Percentiles rank a stretch among this genome's conserved stretches.
These are phyloP conservation scores for Royoungia palumana DNA, from an alignment of 768 basidiomycete species.

Conservation along the genomic window DNA sequence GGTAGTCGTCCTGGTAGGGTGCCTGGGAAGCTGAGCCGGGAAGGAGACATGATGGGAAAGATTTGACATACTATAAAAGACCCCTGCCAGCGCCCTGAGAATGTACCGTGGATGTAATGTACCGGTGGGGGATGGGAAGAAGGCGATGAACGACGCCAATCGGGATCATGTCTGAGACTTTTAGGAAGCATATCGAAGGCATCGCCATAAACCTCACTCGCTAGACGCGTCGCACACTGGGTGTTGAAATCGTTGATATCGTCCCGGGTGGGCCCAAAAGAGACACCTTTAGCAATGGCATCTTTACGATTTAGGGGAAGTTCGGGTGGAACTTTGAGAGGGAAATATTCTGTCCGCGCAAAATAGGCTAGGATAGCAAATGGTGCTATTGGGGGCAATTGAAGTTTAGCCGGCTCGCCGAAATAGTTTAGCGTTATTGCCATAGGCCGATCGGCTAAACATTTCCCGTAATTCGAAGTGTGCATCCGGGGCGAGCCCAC, in stretches of 20 bases:
- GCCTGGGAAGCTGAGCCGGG: conserved; percentile 29
- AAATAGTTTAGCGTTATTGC: conserved; percentile 41
- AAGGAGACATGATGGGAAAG: neutral
- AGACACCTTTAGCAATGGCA: conserved; percentile 27
- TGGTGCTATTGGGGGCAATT: conserved; percentile 42
- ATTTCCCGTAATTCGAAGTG: conserved; percentile 24
- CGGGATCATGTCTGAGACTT: conserved; percentile 32
- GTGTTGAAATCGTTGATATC: conserved; percentile 44
- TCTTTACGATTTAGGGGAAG: conserved; percentile 35
- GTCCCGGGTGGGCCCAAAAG: conserved; percentile 42
- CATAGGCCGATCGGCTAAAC: conserved; percentile 30
- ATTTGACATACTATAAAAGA: conserved; percentile 42
- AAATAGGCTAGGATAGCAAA: conserved; percentile 51
- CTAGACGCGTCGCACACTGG: conserved; percentile 41
- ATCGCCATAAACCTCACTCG: conserved; percentile 20
- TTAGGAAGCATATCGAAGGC: conserved; percentile 18
- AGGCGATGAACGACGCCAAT: conserved; percentile 25
- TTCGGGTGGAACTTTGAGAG: conserved; percentile 39
- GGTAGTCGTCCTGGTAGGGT: conserved; percentile 38
- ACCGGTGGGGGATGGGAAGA: conserved; percentile 1
- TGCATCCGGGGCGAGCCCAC: conserved; percentile 11
- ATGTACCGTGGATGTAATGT: conserved; percentile 41
- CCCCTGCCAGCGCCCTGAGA: conserved; percentile 50
- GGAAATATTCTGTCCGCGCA: conserved; percentile 36
- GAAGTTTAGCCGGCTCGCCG: conserved; percentile 33